Base-by-base conservation (phyloP, 495 filamentous ascomycete genomes). In the Penicillium argentinense region DNA sequence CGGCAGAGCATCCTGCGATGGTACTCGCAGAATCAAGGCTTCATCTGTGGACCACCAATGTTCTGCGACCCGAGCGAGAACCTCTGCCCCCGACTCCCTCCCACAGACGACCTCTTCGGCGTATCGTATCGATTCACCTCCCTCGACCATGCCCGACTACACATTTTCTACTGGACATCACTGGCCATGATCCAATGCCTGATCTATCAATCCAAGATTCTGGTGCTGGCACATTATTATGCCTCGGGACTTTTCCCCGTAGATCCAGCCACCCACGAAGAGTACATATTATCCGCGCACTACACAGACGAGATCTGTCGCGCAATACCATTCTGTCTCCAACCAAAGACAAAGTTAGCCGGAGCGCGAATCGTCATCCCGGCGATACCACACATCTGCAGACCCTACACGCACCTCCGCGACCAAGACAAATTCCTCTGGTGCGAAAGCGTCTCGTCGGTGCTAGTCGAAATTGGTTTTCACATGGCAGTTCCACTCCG, bases 141-240 rank as follows among this genome's bases (percentile, higher is more conserved):
- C 8, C 44, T 47, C 11, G 44, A 47, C 9, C 25, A 38, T 21
- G 33, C 33, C 8, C 26, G 33, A 3, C 33, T 47, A 3, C 44
- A 47, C n/a, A n/a, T 39, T 5, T 16, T 47, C 2, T 47, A 37
- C 25, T 47, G 44, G 44, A 33, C 33, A 7, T 32, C 44, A 2
- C 30, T 47, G 1, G 21, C 34, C 5, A 38, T 47, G 13, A 23
- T 36, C 16, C 26, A 47, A 14, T 33, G 21, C n/a, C 19, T 47
- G 32, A 47, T 47, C 21, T 28, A 38, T 23, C 22, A 45, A 36
- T 32, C 44, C 9, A 5, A n/a, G 12, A n/a, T 23, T 19, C 16
- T 19, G 7, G 34, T 38, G 12, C 6, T 38, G 3, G 12, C 5
- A 5, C 3, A 23, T 19, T 38, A 4, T 5, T 4, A 38, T 5